Evolutionary conservation across 345 rosid species (phyloP), one percentile per base, ranked within the genome.

Genomic region (Eucalyptus pauciflora): DNA sequence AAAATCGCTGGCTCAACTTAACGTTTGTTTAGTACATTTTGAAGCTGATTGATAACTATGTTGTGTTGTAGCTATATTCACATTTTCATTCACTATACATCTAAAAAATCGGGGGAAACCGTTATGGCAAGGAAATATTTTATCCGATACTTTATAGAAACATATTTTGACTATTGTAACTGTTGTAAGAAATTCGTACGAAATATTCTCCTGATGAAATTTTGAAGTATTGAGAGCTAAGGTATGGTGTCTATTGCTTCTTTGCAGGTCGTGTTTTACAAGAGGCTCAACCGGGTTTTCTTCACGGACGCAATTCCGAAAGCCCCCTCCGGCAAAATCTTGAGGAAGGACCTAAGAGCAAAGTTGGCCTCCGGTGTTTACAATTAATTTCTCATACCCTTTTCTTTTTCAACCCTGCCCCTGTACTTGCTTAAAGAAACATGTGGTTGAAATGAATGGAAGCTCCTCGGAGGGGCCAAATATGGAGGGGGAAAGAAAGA

Each of bases 291-390:
- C 45, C 90, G 93, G 90, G 98, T 96, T 11, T 94, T 95, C 93
- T 96, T 96, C 93, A 87, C 87, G 10, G 95, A 95, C 13, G 51
- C 96, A 11, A 95, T 97, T 87, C 99, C 99, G 3, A 97, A 95
- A 90, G 95, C 97, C 67, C 96, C 98, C 45, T 93, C 99, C 11
- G 99, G 99, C 25, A 97, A 97, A 89, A 96, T 96, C 41, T 88
- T 97, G 95, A 92, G 99, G 92, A 96, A 97, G 86, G 96, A 96
- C 67, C 91, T 96, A 15, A 93, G 95, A 90, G 95, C 93, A 41
- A 94, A 85, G 88, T 87, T 97, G 87, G 94, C 94, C 9, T 89
- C 93, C 56, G 95, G 91, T 49, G 67, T 58, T 9, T 56, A 37
- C 11, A 86, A 86, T 46, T 88, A 56, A 88, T 12, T 49, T n/a